phyloP scores from a whole-genome alignment of 2,329 filamentous ascomycete genomes.

The Verticillium nonalfalfae region DNA sequence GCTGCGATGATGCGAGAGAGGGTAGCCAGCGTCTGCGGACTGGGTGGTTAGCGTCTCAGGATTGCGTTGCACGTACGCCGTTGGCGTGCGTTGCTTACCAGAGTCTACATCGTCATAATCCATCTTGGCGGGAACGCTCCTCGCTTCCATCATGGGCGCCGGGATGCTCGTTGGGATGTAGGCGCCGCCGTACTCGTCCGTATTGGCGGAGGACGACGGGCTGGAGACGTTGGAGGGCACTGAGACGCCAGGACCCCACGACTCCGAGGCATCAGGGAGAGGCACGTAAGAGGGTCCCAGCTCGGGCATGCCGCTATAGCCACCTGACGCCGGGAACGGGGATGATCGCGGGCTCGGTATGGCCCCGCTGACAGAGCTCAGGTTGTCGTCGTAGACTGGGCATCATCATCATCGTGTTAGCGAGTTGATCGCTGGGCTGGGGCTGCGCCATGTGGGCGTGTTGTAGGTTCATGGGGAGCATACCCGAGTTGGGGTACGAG shows the following conservation, averaged over 20 bases:
- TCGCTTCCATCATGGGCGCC: slow-evolving; percentile 31
- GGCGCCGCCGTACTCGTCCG: slow-evolving; percentile 37
- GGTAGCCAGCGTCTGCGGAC: slow-evolving; percentile 23
- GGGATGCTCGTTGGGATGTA: slow-evolving; percentile 46
- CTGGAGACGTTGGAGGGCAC: slow-evolving; percentile 44
- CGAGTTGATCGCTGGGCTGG: not conserved
- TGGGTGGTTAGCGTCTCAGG: slow-evolving; percentile 20
- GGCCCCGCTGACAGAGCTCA: slow-evolving; percentile 28
- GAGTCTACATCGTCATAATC: slow-evolving; percentile 28
- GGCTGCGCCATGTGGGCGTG: not conserved
- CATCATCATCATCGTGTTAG: not conserved
- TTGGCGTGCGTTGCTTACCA: slow-evolving; percentile 6
- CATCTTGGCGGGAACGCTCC: slow-evolving; percentile 28
- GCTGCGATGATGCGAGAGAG: slow-evolving; percentile 19
- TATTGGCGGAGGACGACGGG: slow-evolving; percentile 40
- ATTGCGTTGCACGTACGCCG: slow-evolving; percentile 11
- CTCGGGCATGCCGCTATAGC: slow-evolving; percentile 36
- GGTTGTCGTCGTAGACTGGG: slow-evolving; percentile 34
- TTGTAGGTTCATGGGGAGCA: not conserved
- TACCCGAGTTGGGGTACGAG: slow-evolving; percentile 20
- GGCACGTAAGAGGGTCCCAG: slow-evolving; percentile 31
- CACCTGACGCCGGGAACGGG: slow-evolving; percentile 31
- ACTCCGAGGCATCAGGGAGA: slow-evolving; percentile 35
- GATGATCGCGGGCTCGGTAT: slow-evolving; percentile 38
- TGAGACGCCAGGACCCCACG: slow-evolving; percentile 38